phyloP scores from a whole-genome alignment of 2,329 filamentous ascomycete genomes.

The Tolypocladium ophioglossoides region DNA sequence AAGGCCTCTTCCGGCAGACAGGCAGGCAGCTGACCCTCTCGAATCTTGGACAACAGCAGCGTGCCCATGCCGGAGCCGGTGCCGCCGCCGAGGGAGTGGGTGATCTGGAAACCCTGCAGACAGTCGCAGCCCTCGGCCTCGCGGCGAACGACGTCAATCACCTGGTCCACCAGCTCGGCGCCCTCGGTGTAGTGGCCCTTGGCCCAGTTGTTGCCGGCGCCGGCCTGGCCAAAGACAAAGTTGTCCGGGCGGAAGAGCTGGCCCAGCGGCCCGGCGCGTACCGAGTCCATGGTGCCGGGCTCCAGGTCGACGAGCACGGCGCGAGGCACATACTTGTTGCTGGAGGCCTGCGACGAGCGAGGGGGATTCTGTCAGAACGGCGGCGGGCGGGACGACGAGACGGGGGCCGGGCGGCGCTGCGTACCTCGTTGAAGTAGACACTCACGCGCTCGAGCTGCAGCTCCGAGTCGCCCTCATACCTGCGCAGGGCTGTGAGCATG shows the following conservation, averaged over 20 bases:
- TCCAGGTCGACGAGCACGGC: constrained; percentile 99
- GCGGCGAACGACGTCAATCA: constrained; percentile 95
- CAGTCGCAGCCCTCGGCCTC: constrained; percentile 99
- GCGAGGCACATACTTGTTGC: constrained; percentile 99
- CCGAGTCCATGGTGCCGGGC: constrained; percentile 98
- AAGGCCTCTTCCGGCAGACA: no score
- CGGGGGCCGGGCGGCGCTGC: background rate
- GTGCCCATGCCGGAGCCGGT: constrained; percentile 99
- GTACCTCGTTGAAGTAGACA: constrained; percentile 89
- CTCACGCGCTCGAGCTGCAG: constrained; percentile 99
- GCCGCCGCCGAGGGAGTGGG: constrained; percentile 99
- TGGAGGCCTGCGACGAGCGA: constrained; percentile 55
- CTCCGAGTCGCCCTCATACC: constrained; percentile 86
- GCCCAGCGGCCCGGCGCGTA: constrained; percentile 94
- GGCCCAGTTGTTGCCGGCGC: constrained; percentile 99
- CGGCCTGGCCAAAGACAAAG: constrained; percentile 99
- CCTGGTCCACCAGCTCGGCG: constrained; percentile 96
- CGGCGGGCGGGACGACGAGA: background rate
- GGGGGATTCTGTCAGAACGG: constrained; percentile 10
- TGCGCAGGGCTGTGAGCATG: background rate
- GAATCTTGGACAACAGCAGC: constrained; percentile 98
- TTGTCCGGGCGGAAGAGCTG: constrained; percentile 99
- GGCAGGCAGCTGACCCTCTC: constrained; percentile 47
- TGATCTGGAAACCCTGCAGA: constrained; percentile 99
- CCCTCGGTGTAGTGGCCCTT: constrained; percentile 99